Percentiles rank a stretch among this genome's conserved stretches.
Evolutionary conservation across 805 yeast genomes (phyloP).

Genomic region (Komagataella pastoris): DNA sequence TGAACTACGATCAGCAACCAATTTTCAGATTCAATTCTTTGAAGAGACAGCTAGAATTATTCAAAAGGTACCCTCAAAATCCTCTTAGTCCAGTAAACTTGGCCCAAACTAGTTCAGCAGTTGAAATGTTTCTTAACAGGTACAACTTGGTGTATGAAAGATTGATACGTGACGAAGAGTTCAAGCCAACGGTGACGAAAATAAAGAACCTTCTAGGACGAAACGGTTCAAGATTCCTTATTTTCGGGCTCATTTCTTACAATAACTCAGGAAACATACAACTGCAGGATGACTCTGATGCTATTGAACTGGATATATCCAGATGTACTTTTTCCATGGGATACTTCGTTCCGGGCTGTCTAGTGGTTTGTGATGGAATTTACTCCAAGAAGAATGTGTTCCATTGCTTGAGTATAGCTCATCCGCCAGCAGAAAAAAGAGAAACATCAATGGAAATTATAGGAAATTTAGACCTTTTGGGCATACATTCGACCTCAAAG

Average conservation of each 20-base stretch:
- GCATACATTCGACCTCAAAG: constrained; percentile 1
- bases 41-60: constrained; percentile 46
- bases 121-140: constrained; percentile 36
- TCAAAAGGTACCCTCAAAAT: constrained; percentile 2
- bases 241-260: constrained; percentile 64
- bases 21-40: constrained; percentile 44
- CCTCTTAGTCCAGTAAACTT: constrained; percentile 8
- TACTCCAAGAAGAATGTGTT: constrained; percentile 62
- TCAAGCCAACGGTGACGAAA: constrained; percentile 50
- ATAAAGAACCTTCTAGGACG: constrained; percentile 82
- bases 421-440: constrained; percentile 81
- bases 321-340: constrained; percentile 52
- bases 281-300: constrained; percentile 72
- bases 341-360: constrained; percentile 65
- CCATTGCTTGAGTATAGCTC: constrained; percentile 64
- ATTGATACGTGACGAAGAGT: constrained; percentile 60
- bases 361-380: constrained; percentile 74
- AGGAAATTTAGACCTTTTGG: constrained; percentile 61
- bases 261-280: constrained; percentile 57
- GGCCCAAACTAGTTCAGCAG: constrained; percentile 13
- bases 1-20: constrained; percentile 56
- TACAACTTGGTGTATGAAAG: constrained; percentile 58
- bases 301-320: constrained; percentile 50
- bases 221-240: constrained; percentile 58
- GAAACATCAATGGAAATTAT: constrained; percentile 51